Conservation (phyloP, 2,329 filamentous ascomycete genomes). For the Ramichloridium luteum region DNA sequence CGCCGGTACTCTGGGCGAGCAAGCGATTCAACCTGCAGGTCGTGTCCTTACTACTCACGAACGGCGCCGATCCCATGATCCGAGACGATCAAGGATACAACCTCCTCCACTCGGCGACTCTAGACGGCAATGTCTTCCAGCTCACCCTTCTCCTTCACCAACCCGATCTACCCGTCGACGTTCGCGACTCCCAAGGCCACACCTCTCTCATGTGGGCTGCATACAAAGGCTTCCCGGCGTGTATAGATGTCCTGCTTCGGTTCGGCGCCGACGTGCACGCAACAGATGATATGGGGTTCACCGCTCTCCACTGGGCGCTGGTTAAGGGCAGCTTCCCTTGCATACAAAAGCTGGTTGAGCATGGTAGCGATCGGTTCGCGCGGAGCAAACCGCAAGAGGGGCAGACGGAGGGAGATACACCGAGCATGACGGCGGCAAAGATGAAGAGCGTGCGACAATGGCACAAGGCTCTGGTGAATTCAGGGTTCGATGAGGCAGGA, state of each 20-base stretch:
- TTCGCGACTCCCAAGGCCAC: conserved; percentile 78
- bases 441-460: conserved; percentile 78
- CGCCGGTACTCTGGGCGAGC: conserved; percentile 90
- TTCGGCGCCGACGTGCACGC: conserved; percentile 94
- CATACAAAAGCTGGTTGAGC: conserved; percentile 88
- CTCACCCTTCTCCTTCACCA: conserved; percentile 85
- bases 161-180: conserved; percentile 77
- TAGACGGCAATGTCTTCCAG: conserved; percentile 89
- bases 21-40: conserved; percentile 95
- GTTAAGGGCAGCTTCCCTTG: conserved; percentile 85
- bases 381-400: conserved; percentile 48
- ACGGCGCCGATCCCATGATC: conserved; percentile 83
- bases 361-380: conserved; percentile 85
- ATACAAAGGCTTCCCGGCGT: conserved; percentile 89
- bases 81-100: conserved; percentile 96
- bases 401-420: conserved; percentile 66
- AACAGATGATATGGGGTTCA: conserved; percentile 83
- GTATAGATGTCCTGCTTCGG: conserved; percentile 80
- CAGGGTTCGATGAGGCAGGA: conserved; percentile 69
- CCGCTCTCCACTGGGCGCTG: conserved; percentile 88
- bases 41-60: conserved; percentile 79
- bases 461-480: conserved; percentile 70
- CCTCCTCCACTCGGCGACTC: conserved; percentile 89
- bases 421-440: conserved; percentile 70
- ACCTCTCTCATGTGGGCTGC: conserved; percentile 97